These are phyloP conservation scores for Oryza brachyantha DNA, from an alignment of 176 grass and related monocot species.

Conservation along the genomic window DNA sequence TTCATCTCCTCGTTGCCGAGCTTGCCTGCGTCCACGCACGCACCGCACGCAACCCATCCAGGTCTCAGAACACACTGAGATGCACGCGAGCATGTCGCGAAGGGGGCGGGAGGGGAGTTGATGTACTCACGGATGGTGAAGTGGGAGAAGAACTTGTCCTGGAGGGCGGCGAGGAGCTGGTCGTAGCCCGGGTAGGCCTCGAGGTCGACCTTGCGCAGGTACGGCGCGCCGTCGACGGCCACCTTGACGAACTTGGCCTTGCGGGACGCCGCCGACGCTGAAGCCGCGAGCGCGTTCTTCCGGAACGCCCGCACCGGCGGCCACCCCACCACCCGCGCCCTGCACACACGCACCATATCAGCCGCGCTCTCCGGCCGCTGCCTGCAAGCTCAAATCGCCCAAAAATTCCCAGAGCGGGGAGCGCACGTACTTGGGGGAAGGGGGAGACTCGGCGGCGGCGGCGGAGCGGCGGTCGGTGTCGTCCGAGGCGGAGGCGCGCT, in stretches of 20 bases:
- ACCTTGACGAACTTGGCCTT: slow-evolving; percentile 85
- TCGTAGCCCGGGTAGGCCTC: slow-evolving; percentile 57
- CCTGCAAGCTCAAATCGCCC: not conserved
- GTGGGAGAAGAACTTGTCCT: slow-evolving; percentile 83
- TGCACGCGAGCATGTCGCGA: not conserved
- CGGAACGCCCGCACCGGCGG: slow-evolving; percentile 65
- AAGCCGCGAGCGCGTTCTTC: slow-evolving; percentile 42
- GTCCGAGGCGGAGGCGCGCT: not conserved
- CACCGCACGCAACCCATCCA: not conserved
- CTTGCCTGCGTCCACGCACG: slow-evolving; percentile 43
- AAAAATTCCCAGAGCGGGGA: not conserved
- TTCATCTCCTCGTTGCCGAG: slow-evolving; percentile 64
- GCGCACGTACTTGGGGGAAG: slow-evolving; percentile 39
- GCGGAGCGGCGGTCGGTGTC: slow-evolving; percentile 26
- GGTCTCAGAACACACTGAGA: not conserved
- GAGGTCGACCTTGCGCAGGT: slow-evolving; percentile 90
- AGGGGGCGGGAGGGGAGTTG: not conserved
- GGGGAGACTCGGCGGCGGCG: slow-evolving; percentile 23
- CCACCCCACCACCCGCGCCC: slow-evolving; percentile 79
- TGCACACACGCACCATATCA: slow-evolving; percentile 9
- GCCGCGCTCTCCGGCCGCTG: not conserved
- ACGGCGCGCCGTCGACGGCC: slow-evolving; percentile 72
- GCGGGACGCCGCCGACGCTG: not conserved
- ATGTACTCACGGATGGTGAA: slow-evolving; percentile 67
- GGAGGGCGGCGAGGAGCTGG: slow-evolving; percentile 66